These are phyloP conservation scores for Parathielavia appendiculata DNA, from an alignment of 495 filamentous ascomycete species.

Conservation along the genomic window DNA sequence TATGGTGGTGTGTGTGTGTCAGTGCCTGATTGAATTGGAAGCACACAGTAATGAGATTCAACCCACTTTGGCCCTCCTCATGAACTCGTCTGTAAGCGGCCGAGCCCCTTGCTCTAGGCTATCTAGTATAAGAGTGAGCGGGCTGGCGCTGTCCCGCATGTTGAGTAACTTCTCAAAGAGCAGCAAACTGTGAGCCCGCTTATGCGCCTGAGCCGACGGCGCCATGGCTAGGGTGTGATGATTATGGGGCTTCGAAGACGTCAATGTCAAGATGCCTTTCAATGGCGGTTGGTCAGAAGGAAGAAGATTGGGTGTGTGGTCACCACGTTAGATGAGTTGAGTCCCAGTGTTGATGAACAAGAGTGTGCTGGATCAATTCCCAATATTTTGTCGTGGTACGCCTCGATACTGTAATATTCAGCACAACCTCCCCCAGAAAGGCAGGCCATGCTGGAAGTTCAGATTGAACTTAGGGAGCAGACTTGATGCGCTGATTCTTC, in stretches of 20 bases:
- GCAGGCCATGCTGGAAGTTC: not conserved
- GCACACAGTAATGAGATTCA: not conserved
- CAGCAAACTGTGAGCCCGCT: slow-evolving; percentile 79
- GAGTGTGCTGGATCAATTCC: not conserved
- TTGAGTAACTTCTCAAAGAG: slow-evolving; percentile 79
- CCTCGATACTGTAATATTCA: not conserved
- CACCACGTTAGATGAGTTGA: too few relatives aligned
- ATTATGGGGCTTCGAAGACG: not conserved
- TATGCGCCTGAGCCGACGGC: slow-evolving; percentile 55
- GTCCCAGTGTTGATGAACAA: too few relatives aligned
- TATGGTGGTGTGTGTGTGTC: slow-evolving; percentile 19
- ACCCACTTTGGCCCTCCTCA: slow-evolving; percentile 60
- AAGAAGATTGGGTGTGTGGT: too few relatives aligned
- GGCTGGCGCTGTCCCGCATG: slow-evolving; percentile 71
- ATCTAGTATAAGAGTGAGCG: slow-evolving; percentile 81
- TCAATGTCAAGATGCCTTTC: not conserved
- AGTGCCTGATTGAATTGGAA: slow-evolving; percentile 1
- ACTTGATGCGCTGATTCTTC: not conserved
- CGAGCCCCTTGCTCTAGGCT: slow-evolving; percentile 74
- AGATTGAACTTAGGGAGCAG: not conserved
- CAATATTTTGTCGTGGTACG: not conserved
- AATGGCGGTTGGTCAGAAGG: not conserved
- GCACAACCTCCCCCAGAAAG: not conserved
- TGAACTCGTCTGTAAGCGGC: slow-evolving; percentile 68
- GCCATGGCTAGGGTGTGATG: slow-evolving; percentile 33